Conservation (phyloP, 306 rosid genomes). For the Pachyrhizus erosus region DNA sequence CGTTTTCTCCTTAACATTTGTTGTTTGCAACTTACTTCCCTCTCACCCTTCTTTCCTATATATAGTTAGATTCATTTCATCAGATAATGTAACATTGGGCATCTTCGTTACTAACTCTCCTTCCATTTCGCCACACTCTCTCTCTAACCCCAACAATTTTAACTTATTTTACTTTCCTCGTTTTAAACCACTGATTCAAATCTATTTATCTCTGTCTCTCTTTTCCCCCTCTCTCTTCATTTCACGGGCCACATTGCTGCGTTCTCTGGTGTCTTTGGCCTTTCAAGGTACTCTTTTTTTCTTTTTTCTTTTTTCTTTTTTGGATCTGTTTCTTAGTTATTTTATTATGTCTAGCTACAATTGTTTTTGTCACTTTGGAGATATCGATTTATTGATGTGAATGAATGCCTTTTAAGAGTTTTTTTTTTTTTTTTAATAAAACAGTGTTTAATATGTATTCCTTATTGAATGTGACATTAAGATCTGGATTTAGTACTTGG, state of each 20-base stretch:
- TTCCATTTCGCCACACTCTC: neutral
- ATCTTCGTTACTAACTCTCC: neutral
- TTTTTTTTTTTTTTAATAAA: neutral
- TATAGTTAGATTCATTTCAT: neutral
- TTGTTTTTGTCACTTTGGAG: neutral
- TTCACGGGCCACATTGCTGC: slow-evolving; percentile 46
- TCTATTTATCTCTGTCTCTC: slow-evolving; percentile 24
- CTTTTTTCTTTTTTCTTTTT: neutral
- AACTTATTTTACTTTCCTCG: neutral
- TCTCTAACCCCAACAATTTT: neutral
- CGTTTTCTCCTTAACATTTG: neutral
- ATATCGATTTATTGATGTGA: neutral
- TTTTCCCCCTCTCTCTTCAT: slow-evolving; percentile 4
- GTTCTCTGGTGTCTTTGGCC: slow-evolving; percentile 53
- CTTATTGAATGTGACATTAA: neutral
- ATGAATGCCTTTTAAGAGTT: neutral
- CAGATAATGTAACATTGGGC: neutral
- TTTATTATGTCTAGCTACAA: neutral
- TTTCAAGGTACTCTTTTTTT: slow-evolving; percentile 51
- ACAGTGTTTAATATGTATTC: neutral
- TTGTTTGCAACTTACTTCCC: slow-evolving; percentile 34
- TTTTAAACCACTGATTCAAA: neutral
- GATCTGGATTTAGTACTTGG: slow-evolving; percentile 34
- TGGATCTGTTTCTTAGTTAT: neutral
- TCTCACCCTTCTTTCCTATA: neutral